Base-by-base conservation (phyloP, 2,329 filamentous ascomycete genomes). In the Pestalotiopsis sp. region DNA sequence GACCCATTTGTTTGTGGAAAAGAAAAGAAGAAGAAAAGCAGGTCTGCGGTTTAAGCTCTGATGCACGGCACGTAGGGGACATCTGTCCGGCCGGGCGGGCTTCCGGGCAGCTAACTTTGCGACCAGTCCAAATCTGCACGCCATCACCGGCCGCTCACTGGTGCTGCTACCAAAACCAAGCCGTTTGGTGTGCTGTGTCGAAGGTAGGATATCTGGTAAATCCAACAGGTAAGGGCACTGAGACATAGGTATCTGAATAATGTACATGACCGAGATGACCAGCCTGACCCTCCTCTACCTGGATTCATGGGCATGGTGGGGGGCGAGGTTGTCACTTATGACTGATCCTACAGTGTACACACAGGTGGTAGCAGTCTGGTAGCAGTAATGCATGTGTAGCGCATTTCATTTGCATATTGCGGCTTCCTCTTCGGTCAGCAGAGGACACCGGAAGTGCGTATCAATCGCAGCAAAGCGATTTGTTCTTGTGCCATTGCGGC, bases 351-450 rank as follows among this genome's bases (percentile, higher is more conserved):
- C 44, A 20, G 17, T 52, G 44, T 22, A 35, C 30, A 35, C 7
- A 35, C 30, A 35, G 30, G 30, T 35, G 30, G 30, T 35, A 35
- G 30, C 30, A 35, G 30, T 35, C 30, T 35, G 30, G 30, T 9
- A 52, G 44, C n/a, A 52, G n/a, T 14, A n/a, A 52, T 52, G 44
- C 20, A 52, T 17, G 44, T n/a, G 14, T 52, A 52, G 44, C 44
- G 44, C 44, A 52, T 11, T 38, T 4, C 62, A 65, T 30, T 64
- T 39, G 59, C 26, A 22, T 44, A 38, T 17, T 35, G 39, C 61
- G 61, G 22, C 61, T 64, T 64, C 61, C 61, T 64, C 17, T 64
- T 64, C 61, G 39, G 39, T 44, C 20, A 26, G 30, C n/a, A 22
- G 35, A 20, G 39, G 61, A 14, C 61, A 64, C 61, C 22, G 40